Evolutionary conservation across 2,329 filamentous ascomycete species (phyloP), one percentile per base, ranked within the genome.

Genomic region (Penicillium sclerotiorum): DNA sequence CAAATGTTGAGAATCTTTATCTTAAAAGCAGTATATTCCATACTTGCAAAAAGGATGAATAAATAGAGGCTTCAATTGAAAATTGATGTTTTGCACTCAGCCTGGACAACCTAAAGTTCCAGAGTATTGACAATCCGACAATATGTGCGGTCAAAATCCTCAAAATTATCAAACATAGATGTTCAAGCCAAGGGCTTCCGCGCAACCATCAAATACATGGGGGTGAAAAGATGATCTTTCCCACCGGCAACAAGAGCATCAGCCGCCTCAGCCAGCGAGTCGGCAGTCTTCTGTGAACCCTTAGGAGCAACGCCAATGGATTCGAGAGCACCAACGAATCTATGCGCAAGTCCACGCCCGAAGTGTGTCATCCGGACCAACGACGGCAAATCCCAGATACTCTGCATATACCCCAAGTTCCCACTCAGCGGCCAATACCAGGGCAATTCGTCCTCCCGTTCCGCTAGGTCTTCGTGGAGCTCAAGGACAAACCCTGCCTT

Each of bases 401-500:
- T 35, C 20, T 36, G 25, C 39, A 13, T 42, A 17, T 42, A 32
- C 32, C 22, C 17, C 21, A 40, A 23, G 17, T 40, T 15, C 4
- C 37, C 37, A 15, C 37, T 40, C 7, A 38, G 36, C 4, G 36
- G 36, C 36, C 36, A 96, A 79, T 95, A 96, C 93, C 93, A 97
- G 3, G 93, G 93, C 49, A 87, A 82, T 15, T 81, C 71, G 73
- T 95, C 89, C 13, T 81, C 79, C 33, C 88, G 80, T 59, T 87
- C 83, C 15, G 94, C 90, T 55, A 97, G 74, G 75, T 97, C 93
- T 74, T 96, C 91, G 69, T 93, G 78, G 71, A 87, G 80, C 62
- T 92, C 77, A 52, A 97, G 74, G 61, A 90, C 84, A 69, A 97
- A 97, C 21, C 93, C 94, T 11, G 90, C 91, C 30, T 85, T 81